Base-by-base conservation (phyloP, 192 early-diverging fungal genomes). In the Coemansia sp. region DNA sequence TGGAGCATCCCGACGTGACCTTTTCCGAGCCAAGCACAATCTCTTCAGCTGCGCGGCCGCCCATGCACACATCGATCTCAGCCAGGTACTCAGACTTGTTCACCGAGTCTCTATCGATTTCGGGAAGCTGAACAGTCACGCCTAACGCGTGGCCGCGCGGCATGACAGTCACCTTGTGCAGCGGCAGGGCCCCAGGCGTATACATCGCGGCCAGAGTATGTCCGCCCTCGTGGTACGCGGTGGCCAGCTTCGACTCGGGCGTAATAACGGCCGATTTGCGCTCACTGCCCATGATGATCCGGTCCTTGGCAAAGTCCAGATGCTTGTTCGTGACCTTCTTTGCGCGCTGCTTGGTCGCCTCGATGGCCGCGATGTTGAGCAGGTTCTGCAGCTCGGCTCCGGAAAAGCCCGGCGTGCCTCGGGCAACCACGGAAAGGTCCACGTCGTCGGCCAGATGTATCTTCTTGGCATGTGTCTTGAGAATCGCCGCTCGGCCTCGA, bases 81-180 rank as follows among this genome's bases (percentile, higher is more conserved):
- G 97, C 95, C 49, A 90, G 53, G 57, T 91, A 89, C 71, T 98
- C 94, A 32, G 89, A 84, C 69, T 86, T 85, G 18, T 90, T 94
- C 52, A 81, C 85, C 47, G 85, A 83, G 28, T 91, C 82, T 78
- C 88, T 90, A 74, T 97, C 95, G 68, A 86, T 87, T 59, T 96
- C 93, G 4, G 98, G 98, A 58, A 99, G 72, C 76, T 95, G 94
- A 14, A 98, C 89, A 0, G 95, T 97, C 25, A 90, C 72, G 25
- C 89, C 89, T 47, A 92, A 75, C 13, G 76, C 72, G 39, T 86
- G 84, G 5, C 96, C 96, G 28, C 98, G 89, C 9, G 96, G 98
- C 76, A 99, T 98, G 24, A 99, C 92, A 1, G 98, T 98, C 5
- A 95, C 96, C 72, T 99, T 99, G 81, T 98, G 95, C 61, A 99